Percentiles rank a stretch among this genome's conserved stretches.
phyloP scores from a whole-genome alignment of 176 grass and related monocot genomes.

The Phyllostachys edulis region DNA sequence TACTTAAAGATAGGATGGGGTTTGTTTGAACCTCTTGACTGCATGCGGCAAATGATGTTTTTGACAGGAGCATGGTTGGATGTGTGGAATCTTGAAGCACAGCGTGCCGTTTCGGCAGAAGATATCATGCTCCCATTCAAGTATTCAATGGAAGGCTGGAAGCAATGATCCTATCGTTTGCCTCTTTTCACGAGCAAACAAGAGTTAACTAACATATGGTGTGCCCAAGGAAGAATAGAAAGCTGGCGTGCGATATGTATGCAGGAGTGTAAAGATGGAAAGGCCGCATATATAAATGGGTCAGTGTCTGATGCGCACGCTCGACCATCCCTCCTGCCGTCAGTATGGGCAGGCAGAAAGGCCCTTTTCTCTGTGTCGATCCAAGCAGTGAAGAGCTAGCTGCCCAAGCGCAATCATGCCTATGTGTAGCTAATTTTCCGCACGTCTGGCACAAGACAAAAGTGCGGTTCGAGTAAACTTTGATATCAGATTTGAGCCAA shows the following conservation, averaged over 20 bases:
- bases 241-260: neutral
- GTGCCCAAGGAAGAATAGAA: neutral
- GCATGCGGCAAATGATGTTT: neutral
- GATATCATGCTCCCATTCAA: neutral
- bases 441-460: neutral
- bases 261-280: neutral
- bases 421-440: neutral
- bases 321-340: neutral
- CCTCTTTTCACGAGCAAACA: neutral
- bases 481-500: neutral
- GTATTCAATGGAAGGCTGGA: too few species aligned
- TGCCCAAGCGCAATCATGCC: neutral
- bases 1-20: neutral
- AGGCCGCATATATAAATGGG: neutral
- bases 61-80: neutral
- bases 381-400: neutral
- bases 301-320: neutral
- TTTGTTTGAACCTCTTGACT: neutral
- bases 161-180: neutral
- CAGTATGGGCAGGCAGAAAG: conserved; percentile 25
- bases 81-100: neutral
- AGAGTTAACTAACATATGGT: neutral
- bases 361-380: neutral
- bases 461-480: neutral
- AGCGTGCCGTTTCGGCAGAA: neutral